These are phyloP conservation scores for Nothopassalora personata DNA, from an alignment of 2,329 filamentous ascomycete species.

Conservation along the genomic window DNA sequence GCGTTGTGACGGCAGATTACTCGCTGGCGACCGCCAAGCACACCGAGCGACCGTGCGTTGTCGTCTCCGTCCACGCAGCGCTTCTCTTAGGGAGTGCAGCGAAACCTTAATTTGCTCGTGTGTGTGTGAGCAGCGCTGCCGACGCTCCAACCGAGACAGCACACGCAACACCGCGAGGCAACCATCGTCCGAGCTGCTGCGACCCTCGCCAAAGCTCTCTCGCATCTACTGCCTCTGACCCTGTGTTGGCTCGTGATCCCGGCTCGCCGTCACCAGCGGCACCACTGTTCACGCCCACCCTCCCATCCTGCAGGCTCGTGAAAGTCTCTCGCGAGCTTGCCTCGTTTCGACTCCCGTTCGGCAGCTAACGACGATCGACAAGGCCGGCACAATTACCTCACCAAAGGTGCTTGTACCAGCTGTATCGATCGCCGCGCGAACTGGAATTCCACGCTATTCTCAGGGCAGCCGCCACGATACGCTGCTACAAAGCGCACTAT, in stretches of 20 bases:
- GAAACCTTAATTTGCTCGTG: conserved; percentile 14
- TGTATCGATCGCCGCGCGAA: conserved; percentile 21
- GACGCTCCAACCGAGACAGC: conserved; percentile 15
- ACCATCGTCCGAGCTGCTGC: conserved; percentile 4
- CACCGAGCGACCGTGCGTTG: conserved; percentile 8
- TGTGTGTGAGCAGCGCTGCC: conserved; percentile 10
- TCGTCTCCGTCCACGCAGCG: conserved; percentile 11
- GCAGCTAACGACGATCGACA: conserved; percentile 29
- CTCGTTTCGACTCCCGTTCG: conserved; percentile 20
- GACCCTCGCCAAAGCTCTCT: conserved; percentile 3
- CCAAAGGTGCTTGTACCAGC: conserved; percentile 28
- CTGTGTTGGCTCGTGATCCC: conserved; percentile 10
- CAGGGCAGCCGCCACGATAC: conserved; percentile 34
- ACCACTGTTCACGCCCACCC: conserved; percentile 21
- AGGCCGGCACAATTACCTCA: conserved; percentile 31
- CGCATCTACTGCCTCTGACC: conserved; percentile 1
- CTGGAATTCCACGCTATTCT: conserved; percentile 31
- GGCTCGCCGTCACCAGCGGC: conserved; percentile 6
- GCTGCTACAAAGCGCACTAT: conserved; percentile 26
- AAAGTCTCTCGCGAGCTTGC: conserved; percentile 24
- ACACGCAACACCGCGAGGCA: conserved; percentile 1
- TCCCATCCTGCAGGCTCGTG: conserved; percentile 16
- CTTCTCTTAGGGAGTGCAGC: conserved; percentile 2
- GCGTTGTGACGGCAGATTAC: conserved; percentile 11
- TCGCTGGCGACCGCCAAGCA: conserved; percentile 14